Conservation (phyloP, 1,284 basidiomycete genomes). For the Stygiomarasmius scandens region DNA sequence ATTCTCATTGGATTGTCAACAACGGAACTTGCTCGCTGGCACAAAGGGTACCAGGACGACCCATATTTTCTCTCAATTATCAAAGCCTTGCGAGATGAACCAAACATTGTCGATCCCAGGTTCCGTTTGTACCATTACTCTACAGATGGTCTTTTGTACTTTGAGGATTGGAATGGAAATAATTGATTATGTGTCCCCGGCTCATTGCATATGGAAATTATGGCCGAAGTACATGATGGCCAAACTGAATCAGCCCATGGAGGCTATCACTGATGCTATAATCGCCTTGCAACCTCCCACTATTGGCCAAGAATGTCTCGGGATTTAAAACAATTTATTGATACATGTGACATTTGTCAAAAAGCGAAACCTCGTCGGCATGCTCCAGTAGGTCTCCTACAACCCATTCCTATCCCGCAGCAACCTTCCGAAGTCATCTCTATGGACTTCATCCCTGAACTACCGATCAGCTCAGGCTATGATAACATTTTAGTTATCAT, state of each 20-base stretch:
- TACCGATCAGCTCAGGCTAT: neutral
- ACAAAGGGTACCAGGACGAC: too few species aligned
- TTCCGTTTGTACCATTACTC: too few species aligned
- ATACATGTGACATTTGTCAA: conserved; percentile 2
- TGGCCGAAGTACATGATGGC: conserved; percentile 29
- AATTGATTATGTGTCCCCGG: conserved; percentile 27
- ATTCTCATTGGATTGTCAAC: too few species aligned
- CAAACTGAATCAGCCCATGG: conserved; percentile 30
- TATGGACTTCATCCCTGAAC: conserved; percentile 12
- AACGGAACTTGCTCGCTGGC: too few species aligned
- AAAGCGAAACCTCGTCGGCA: conserved; percentile 30
- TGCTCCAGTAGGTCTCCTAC: conserved; percentile 10
- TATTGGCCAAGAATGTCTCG: conserved; percentile 30
- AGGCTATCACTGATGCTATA: conserved; percentile 28
- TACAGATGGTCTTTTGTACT: conserved; percentile 26
- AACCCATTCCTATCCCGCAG: conserved; percentile 6
- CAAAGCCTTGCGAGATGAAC: too few species aligned
- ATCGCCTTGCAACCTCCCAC: conserved; percentile 22
- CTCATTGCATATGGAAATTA: conserved; percentile 16
- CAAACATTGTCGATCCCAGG: too few species aligned
- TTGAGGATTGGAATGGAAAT: conserved; percentile 23
- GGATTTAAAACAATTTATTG: conserved; percentile 23
- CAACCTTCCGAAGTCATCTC: conserved; percentile 10
- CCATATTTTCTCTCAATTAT: too few species aligned
- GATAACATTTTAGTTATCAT: conserved; percentile 10